Conservation (phyloP, 345 rosid species). For the Lenwebbia sp. region DNA sequence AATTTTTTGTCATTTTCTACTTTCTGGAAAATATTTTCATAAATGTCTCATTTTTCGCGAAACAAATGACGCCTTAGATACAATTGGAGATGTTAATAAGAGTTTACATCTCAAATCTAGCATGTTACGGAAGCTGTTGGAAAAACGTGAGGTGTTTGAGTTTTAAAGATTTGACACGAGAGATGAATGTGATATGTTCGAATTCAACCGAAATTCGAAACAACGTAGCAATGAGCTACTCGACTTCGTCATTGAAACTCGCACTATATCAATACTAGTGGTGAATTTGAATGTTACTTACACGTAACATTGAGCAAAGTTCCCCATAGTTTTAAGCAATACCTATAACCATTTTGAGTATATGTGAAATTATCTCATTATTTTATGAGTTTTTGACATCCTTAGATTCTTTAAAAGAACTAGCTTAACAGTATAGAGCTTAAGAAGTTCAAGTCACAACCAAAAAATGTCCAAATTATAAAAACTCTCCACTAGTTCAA, state of each 20-base stretch:
- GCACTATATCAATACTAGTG: background rate
- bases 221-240: background rate
- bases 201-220: background rate
- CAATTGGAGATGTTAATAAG: background rate
- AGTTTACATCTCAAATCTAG: background rate
- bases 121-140: background rate
- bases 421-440: background rate
- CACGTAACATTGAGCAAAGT: background rate
- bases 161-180: background rate
- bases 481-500: background rate
- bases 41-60: no score
- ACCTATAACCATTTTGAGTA: background rate
- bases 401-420: background rate
- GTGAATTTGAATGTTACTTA: background rate
- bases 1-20: no score
- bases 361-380: background rate
- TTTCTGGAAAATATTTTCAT: no score
- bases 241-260: no score
- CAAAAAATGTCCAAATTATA: background rate
- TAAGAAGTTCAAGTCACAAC: background rate
- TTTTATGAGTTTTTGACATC: background rate
- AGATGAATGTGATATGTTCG: no score
- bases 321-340: background rate
- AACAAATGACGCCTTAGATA: background rate
- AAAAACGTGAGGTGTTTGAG: fast-evolving